Evolutionary conservation across 495 filamentous ascomycete genomes (phyloP).

Genomic region (Penicillium bialowiezense): DNA sequence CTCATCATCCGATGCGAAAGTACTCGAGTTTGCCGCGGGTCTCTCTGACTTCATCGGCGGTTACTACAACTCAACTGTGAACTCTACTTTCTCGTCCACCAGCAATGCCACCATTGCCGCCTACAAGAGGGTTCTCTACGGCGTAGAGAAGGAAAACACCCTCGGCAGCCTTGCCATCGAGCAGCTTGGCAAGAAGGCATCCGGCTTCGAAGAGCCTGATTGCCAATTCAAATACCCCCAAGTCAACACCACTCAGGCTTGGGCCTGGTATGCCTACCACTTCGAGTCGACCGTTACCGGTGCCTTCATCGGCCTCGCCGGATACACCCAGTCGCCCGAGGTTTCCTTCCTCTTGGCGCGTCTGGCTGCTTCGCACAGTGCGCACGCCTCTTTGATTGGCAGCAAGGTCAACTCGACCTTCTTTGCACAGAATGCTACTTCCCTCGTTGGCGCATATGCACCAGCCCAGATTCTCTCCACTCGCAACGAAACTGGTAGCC

Average conservation of each 20-base stretch:
- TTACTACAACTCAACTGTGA: conserved; percentile 27
- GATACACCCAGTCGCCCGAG: conserved; percentile 33
- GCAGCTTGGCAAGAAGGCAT: conserved; percentile 12
- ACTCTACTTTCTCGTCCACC: conserved; percentile 18
- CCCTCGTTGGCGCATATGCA: conserved; percentile 24
- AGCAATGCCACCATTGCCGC: conserved; percentile 9
- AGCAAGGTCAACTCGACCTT: conserved; percentile 18
- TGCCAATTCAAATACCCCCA: conserved; percentile 26
- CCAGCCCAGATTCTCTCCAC: conserved; percentile 22
- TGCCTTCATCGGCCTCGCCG: conserved; percentile 29
- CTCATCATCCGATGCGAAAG: conserved; percentile 17
- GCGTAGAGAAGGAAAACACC: conserved; percentile 25
- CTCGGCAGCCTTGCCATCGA: conserved; percentile 25
- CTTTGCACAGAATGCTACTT: conserved; percentile 25
- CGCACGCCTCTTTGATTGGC: conserved; percentile 24
- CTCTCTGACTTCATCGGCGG: conserved; percentile 23
- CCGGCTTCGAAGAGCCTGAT: conserved; percentile 18
- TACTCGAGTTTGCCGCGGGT: conserved; percentile 25
- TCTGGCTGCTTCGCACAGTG: conserved; percentile 30
- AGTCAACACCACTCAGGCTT: conserved; percentile 15
- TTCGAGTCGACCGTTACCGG: conserved; percentile 26
- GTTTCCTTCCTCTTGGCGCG: conserved; percentile 33
- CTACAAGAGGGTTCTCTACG: conserved; percentile 22
- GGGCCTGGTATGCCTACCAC: conserved; percentile 18
- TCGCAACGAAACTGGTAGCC: conserved; percentile 23